Evolutionary conservation across 768 basidiomycete genomes (phyloP).

Genomic region (Suillus cothurnatus): DNA sequence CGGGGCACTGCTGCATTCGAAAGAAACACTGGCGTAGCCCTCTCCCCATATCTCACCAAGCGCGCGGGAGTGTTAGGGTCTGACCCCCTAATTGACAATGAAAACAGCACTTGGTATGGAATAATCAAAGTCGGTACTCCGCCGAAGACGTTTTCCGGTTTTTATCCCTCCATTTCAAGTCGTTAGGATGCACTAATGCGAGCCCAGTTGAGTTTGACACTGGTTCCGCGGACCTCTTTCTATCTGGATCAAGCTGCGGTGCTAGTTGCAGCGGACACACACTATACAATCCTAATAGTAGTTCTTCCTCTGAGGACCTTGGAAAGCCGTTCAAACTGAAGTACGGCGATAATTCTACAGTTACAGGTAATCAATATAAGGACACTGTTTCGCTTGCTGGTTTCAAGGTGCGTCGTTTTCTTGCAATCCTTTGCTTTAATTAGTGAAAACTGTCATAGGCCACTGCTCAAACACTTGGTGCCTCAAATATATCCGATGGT

Average conservation of each 20-base stretch:
- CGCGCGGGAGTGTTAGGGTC: background rate
- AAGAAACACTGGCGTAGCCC: slow-evolving; percentile 2
- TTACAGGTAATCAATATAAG: slow-evolving; percentile 39
- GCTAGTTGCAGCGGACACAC: slow-evolving; percentile 35
- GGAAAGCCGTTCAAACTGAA: slow-evolving; percentile 32
- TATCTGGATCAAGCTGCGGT: slow-evolving; percentile 30
- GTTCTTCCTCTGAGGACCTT: slow-evolving; percentile 30
- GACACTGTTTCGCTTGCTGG: slow-evolving; percentile 43
- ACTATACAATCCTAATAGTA: slow-evolving; percentile 36
- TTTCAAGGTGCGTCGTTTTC: slow-evolving; percentile 17
- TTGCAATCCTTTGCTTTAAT: slow-evolving; percentile 9
- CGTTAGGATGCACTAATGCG: background rate
- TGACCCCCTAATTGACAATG: slow-evolving; percentile 17
- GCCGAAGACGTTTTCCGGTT: slow-evolving; percentile 21
- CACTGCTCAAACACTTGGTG: slow-evolving; percentile 25
- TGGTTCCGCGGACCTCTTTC: slow-evolving; percentile 36
- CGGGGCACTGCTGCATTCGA: slow-evolving; percentile 14
- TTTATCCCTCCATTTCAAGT: background rate
- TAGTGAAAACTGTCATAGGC: slow-evolving; percentile 24
- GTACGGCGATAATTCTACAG: slow-evolving; percentile 47
- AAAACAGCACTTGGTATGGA: slow-evolving; percentile 25
- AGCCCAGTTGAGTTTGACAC: slow-evolving; percentile 35
- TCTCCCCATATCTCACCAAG: background rate
- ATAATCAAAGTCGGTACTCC: slow-evolving; percentile 27
- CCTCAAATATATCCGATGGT: slow-evolving; percentile 14